Evolutionary conservation across 2,329 filamentous ascomycete genomes (phyloP), one percentile per base, ranked within the genome.

Genomic region (Orbilia javanica): DNA sequence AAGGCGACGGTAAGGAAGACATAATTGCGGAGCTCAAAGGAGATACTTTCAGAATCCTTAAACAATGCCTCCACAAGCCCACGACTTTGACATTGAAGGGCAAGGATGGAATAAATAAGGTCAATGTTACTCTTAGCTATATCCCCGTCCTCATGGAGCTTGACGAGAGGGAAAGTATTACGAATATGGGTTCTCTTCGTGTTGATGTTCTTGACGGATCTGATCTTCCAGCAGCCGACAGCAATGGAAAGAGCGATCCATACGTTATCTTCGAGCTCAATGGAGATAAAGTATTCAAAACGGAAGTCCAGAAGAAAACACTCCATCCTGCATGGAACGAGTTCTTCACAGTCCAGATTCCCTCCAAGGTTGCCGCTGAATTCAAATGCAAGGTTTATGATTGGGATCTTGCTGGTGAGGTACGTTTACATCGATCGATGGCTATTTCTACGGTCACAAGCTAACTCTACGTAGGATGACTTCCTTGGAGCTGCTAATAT

Each of bases 301-400:
- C 94, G 52, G 96, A 97, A 85, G 90, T 91, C 1, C 91, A 95
- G 84, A 99, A 98, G 89, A 99, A 99, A 88, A 98, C 96, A 0
- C 88, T 99, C 2, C 91, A 96, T 81, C 96, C 96, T 0, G 89
- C 90, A 0, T 99, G 96, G 96, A 98, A 98, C 83, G 96, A 99
- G 83, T 94, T 90, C 84, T 99, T 99, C 82, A 94, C 97, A 84
- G 88, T 93, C 0, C 87, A 90, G 0, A 86, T 99, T 65, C 90
- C 93, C 18, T 97, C 94, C 13, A 89, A 96, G 74, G 97, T 94
- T 15, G 93, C 88, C 0, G 92, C 94, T 42, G 89, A 96, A 27
- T 96, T 99, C 85, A 88, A 88, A 34, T 90, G 93, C 82, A 92
- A 93, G 70, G 90, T 98, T 1, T 97, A 91, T 83, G 96, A 99